A percentile compares a stretch with the other conserved stretches of the same genome.
phyloP scores from a whole-genome alignment of 164 flowering plant species.

The Kingdonia uniflora region DNA sequence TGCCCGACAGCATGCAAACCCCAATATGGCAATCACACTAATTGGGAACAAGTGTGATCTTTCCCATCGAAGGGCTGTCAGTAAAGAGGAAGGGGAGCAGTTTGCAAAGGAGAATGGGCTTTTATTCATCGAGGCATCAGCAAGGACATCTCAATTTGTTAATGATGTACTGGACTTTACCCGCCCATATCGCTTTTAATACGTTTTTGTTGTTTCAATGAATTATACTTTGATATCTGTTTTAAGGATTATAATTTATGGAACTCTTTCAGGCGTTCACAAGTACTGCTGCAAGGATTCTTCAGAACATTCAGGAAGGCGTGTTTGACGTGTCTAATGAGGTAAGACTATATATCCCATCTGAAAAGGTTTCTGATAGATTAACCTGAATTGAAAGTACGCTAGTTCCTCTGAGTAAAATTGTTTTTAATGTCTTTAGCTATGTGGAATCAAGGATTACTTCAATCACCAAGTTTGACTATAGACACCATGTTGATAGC shows the following conservation, averaged over 20 bases:
- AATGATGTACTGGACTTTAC: conserved; percentile 46
- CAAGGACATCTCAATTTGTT: conserved; percentile 79
- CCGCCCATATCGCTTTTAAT: neutral
- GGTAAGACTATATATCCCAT: conserved; percentile 26
- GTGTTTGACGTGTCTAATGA: conserved; percentile 76
- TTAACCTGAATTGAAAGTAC: too few species aligned
- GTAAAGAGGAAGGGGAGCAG: conserved; percentile 87
- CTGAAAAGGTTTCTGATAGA: neutral
- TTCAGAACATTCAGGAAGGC: conserved; percentile 79
- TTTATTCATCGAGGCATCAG: conserved; percentile 81
- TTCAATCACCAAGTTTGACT: neutral
- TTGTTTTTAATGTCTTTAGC: neutral
- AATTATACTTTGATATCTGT: too few species aligned
- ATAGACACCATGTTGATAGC: neutral
- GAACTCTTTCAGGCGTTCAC: conserved; percentile 49
- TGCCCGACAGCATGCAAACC: conserved; percentile 83
- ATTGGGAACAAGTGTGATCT: conserved; percentile 83
- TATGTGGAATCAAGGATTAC: neutral
- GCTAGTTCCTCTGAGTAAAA: too few species aligned
- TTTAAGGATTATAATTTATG: neutral
- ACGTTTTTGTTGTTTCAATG: neutral
- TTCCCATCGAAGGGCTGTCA: conserved; percentile 73
- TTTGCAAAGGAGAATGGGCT: conserved; percentile 91
- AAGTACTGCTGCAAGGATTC: conserved; percentile 68
- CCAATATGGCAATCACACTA: conserved; percentile 82